Percentiles rank a stretch among this genome's conserved stretches.
Conservation (phyloP, 164 flowering plant genomes). For the Nelumbo lutea region DNA sequence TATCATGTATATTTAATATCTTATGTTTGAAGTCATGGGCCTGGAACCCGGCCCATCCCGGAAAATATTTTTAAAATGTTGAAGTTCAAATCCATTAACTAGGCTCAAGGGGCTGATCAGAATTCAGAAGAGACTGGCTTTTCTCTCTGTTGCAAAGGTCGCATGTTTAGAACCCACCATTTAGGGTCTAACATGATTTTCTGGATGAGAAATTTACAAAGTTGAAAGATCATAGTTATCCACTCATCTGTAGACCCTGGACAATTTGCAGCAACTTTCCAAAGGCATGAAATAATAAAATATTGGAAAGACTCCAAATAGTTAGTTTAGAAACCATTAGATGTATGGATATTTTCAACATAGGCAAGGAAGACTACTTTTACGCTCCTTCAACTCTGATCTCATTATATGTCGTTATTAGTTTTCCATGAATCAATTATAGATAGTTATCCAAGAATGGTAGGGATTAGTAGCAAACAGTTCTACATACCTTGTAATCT, state of each 20-base stretch:
- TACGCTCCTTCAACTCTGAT: not conserved
- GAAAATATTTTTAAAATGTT: not conserved
- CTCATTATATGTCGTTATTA: not conserved
- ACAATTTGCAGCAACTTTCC: not conserved
- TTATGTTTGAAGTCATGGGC: too few species aligned
- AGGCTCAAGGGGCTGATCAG: not conserved
- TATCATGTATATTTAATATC: too few species aligned
- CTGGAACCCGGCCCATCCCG: too few species aligned
- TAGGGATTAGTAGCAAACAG: not conserved
- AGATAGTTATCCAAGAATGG: too few species aligned
- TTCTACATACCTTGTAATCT: slow-evolving; percentile 70
- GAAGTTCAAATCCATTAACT: not conserved
- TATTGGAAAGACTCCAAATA: not conserved
- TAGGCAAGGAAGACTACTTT: not conserved
- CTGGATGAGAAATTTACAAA: not conserved
- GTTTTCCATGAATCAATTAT: too few species aligned
- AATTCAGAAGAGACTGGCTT: not conserved
- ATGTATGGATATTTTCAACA: not conserved
- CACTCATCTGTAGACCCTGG: not conserved
- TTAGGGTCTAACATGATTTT: not conserved
- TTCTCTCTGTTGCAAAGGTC: not conserved
- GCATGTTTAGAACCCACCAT: not conserved
- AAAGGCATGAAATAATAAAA: not conserved
- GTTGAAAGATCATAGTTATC: not conserved
- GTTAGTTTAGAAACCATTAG: not conserved